phyloP scores from a whole-genome alignment of 75 land plant species.

The Selaginella moellendorffii region DNA sequence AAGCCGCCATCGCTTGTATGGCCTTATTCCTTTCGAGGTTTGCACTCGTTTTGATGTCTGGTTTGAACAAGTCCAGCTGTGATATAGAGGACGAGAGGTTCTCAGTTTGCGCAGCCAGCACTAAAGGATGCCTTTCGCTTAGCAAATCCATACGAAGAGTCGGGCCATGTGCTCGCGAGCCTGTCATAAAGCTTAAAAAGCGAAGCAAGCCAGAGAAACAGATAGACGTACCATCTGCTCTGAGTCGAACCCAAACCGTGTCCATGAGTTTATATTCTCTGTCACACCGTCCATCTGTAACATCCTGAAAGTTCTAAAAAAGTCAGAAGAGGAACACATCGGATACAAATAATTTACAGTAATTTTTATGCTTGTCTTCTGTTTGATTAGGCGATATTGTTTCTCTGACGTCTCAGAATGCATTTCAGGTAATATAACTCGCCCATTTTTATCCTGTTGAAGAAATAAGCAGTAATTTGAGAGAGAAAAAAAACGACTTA shows the following conservation, averaged over 20 bases:
- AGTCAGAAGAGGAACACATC: neutral
- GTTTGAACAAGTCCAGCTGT: neutral
- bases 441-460: neutral
- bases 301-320: neutral
- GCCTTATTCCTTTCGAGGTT: slow-evolving; percentile 3
- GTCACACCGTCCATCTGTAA: neutral
- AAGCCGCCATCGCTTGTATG: slow-evolving; percentile 1
- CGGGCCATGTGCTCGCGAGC: slow-evolving; percentile 18
- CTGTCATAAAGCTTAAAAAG: neutral
- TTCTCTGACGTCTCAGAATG: neutral
- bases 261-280: slow-evolving; percentile 13
- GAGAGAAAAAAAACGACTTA: neutral
- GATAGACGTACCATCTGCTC: slow-evolving; percentile 15
- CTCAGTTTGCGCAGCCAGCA: slow-evolving; percentile 1
- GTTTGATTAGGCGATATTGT: neutral
- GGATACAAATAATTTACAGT: neutral
- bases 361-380: neutral
- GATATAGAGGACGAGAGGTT: neutral
- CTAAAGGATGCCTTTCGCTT: slow-evolving; percentile 14
- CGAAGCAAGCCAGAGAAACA: neutral
- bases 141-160: slow-evolving; percentile 13
- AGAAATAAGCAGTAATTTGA: neutral
- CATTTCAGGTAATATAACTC: neutral
- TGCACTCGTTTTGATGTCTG: slow-evolving; percentile 5
- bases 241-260: slow-evolving; percentile 9